phyloP scores from a whole-genome alignment of 2,329 filamentous ascomycete species.

The Venturia oleaginea region DNA sequence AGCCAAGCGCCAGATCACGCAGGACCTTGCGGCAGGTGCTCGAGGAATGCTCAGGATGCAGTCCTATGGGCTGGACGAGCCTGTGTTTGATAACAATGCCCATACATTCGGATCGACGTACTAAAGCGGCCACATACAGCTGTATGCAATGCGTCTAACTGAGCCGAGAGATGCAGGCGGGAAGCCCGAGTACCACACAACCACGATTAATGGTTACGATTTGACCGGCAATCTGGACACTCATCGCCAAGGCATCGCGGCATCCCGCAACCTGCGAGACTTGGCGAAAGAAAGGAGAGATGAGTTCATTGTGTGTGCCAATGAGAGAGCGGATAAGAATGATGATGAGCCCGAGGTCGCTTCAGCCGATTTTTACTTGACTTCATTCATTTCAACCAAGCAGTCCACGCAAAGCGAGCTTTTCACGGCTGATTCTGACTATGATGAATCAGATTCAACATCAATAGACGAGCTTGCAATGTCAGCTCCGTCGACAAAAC shows the following conservation, averaged over 20 bases:
- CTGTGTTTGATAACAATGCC: no score
- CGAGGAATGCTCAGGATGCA: no score
- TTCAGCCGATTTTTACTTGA: constrained; percentile 4
- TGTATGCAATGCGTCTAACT: no score
- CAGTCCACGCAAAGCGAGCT: constrained; percentile 4
- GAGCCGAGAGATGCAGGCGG: no score
- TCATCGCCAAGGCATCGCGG: background rate
- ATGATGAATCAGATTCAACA: constrained; percentile 7
- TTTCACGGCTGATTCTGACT: background rate
- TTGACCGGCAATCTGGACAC: no score
- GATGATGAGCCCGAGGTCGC: constrained; percentile 12
- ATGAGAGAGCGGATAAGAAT: constrained; percentile 15
- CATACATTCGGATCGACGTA: no score
- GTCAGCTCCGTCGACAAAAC: background rate
- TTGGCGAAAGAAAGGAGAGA: constrained; percentile 19
- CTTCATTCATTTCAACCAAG: background rate
- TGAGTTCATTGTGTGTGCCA: constrained; percentile 17
- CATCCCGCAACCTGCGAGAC: constrained; percentile 19
- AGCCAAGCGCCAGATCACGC: no score
- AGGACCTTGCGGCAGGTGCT: no score
- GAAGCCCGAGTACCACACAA: no score
- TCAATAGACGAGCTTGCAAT: constrained; percentile 9
- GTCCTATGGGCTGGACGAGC: no score
- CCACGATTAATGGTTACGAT: no score
- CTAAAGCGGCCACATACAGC: no score